Percentiles rank a stretch among this genome's conserved stretches.
phyloP scores from a whole-genome alignment of 1,284 basidiomycete genomes.

The Tilletia indica region DNA sequence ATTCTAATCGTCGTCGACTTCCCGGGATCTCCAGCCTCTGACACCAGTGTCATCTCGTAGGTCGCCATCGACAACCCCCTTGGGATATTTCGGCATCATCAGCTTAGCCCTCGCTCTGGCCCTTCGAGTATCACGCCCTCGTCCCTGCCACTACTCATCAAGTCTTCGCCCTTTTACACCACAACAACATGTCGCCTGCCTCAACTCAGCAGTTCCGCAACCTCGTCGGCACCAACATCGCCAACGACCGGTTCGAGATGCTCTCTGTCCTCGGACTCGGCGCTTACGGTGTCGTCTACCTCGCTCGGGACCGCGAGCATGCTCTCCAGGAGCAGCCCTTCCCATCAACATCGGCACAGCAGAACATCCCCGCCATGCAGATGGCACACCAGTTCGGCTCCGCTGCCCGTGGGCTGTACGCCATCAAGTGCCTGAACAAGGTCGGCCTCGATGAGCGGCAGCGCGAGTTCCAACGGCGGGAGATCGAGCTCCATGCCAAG shows the following conservation, averaged over 20 bases:
- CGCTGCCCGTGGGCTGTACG: constrained; percentile 60
- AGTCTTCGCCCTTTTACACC: neutral
- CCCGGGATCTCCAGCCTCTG: too few species aligned
- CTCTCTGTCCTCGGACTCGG: constrained; percentile 87
- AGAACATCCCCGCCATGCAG: constrained; percentile 20
- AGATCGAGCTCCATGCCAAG: constrained; percentile 65
- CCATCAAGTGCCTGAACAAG: constrained; percentile 80
- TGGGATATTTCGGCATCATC: too few species aligned
- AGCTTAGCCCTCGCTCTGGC: too few species aligned
- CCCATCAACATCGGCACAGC: constrained; percentile 23
- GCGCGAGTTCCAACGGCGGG: constrained; percentile 74
- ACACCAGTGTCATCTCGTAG: too few species aligned
- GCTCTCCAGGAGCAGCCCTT: constrained; percentile 39
- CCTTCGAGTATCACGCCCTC: too few species aligned
- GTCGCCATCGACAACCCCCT: too few species aligned
- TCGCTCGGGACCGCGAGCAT: constrained; percentile 46
- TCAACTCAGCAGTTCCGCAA: constrained; percentile 35
- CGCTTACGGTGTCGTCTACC: constrained; percentile 94
- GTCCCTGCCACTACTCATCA: too few species aligned
- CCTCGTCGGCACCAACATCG: constrained; percentile 57
- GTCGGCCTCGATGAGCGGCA: constrained; percentile 68
- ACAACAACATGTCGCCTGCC: neutral
- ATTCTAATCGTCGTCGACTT: too few species aligned
- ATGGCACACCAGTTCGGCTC: constrained; percentile 37
- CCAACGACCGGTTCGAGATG: constrained; percentile 68